Conservation (phyloP, 129 eudicot genomes). For the Calendula officinalis region DNA sequence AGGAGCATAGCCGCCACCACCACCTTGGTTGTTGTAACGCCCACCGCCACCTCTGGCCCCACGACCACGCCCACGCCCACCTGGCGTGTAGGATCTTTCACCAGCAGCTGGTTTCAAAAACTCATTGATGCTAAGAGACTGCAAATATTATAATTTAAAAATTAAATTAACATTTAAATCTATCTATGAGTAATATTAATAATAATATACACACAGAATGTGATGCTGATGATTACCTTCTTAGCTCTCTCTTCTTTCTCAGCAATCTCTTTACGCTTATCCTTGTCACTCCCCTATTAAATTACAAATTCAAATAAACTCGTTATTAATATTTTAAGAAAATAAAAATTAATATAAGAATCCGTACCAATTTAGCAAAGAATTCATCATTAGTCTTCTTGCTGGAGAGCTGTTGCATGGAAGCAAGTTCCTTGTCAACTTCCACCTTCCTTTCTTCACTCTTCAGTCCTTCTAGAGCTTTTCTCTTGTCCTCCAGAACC, state of each 20-base stretch:
- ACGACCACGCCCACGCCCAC: slow-evolving; percentile 92
- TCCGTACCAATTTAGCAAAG: slow-evolving; percentile 67
- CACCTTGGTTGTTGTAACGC: slow-evolving; percentile 16
- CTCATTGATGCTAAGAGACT: slow-evolving; percentile 95
- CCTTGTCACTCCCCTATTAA: slow-evolving; percentile 80
- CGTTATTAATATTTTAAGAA: not conserved
- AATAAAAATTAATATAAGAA: not conserved
- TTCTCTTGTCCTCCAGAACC: slow-evolving; percentile 86
- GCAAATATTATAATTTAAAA: not conserved
- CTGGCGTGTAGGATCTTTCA: slow-evolving; percentile 48
- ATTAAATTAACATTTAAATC: not conserved
- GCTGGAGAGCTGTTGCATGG: slow-evolving; percentile 89
- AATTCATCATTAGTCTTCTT: slow-evolving; percentile 70
- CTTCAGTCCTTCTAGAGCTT: slow-evolving; percentile 66
- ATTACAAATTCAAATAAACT: not conserved
- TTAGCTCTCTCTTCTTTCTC: slow-evolving; percentile 90
- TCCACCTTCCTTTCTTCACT: slow-evolving; percentile 91
- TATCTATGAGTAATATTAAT: not conserved
- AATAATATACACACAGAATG: not conserved
- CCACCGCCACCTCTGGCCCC: slow-evolving; percentile 48
- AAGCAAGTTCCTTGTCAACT: slow-evolving; percentile 60
- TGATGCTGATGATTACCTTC: slow-evolving; percentile 49
- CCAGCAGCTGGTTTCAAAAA: slow-evolving; percentile 95
- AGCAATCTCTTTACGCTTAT: slow-evolving; percentile 71
- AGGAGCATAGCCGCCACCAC: slow-evolving; percentile 29